Evolutionary conservation across 306 rosid genomes (phyloP), one percentile per base, ranked within the genome.

Genomic region (Vigna nakashimae): DNA sequence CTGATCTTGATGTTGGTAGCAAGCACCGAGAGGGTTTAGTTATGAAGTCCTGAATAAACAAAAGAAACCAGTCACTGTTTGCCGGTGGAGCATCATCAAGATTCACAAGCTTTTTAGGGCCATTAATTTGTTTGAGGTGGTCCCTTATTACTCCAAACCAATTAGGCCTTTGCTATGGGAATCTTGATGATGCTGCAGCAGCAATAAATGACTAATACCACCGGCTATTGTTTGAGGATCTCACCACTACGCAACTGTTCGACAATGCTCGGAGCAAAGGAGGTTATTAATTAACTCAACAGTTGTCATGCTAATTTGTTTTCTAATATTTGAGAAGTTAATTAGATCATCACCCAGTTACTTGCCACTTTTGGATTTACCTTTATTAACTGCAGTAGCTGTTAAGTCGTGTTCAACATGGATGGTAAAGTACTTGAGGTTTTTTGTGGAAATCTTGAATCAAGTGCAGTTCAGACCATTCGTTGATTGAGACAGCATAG

Each of bases 181-280:
- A 93, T 91, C 98, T 91, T 93, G 96, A 93, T 83, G 95, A 87
- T 91, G 97, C 95, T 91, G 91, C 98, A 93, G 87, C 82, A 14
- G 96, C 92, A 88, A 90, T 83, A 49, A 86, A 82, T 88, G 94
- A 82, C 96, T 87, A 73, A 51, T 67, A 38, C 38, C 43, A 62
- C 51, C 43, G 11, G 63, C 18, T 60, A 28, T 43, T n/a, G 46
- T 49, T 62, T 43, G 13, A 36, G 18, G 62, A 65, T 53, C 48
- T 65, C 51, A 34, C 78, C 28, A 42, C 83, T 26, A 18, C 38
- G n/a, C 81, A 62, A 38, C 12, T 64, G 16, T 48, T 42, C 20
- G 22, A 65, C 58, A 34, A 66, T 72, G 49, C 68, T 55, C 0
- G 14, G 16, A 71, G 52, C 9, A 48, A 22, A 50, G n/a, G 42